Evolutionary conservation across 2,329 filamentous ascomycete species (phyloP).

Genomic region (Didymella segeticola): DNA sequence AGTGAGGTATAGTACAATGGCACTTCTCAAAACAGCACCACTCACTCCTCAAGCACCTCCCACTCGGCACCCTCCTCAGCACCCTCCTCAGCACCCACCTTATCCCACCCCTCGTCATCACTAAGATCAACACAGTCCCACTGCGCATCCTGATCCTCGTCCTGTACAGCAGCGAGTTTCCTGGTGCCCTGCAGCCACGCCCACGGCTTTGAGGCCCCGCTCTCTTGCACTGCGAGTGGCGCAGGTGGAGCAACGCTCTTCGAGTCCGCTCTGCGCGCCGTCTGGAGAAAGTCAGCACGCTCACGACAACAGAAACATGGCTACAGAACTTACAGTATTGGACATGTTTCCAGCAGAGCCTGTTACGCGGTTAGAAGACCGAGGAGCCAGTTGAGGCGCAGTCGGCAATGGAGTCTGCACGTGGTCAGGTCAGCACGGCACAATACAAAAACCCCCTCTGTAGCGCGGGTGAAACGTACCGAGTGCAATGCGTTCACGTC

Average conservation of each 20-base stretch:
- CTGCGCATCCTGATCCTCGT: not conserved
- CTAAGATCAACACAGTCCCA: constrained; percentile 7
- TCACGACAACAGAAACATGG: not conserved
- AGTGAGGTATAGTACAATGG: too few species aligned
- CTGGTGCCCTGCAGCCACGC: not conserved
- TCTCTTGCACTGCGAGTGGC: too few species aligned
- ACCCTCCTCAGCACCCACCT: not conserved
- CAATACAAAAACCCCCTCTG: too few species aligned
- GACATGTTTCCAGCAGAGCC: too few species aligned
- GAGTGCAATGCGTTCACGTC: not conserved
- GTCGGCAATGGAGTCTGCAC: too few species aligned
- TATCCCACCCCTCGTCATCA: constrained; percentile 13
- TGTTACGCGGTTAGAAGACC: too few species aligned
- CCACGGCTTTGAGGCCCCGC: not conserved
- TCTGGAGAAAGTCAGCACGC: not conserved
- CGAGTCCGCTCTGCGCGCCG: too few species aligned
- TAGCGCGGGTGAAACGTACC: too few species aligned
- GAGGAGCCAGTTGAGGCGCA: too few species aligned
- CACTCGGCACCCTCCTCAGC: not conserved
- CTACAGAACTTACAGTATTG: not conserved
- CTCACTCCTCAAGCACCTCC: constrained; percentile 7
- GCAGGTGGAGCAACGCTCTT: too few species aligned
- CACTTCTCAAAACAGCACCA: too few species aligned
- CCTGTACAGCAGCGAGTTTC: not conserved
- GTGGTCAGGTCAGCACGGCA: too few species aligned